Evolutionary conservation across 805 yeast species (phyloP), one percentile per base, ranked within the genome.

Genomic region (Saturnispora ahearnii): DNA sequence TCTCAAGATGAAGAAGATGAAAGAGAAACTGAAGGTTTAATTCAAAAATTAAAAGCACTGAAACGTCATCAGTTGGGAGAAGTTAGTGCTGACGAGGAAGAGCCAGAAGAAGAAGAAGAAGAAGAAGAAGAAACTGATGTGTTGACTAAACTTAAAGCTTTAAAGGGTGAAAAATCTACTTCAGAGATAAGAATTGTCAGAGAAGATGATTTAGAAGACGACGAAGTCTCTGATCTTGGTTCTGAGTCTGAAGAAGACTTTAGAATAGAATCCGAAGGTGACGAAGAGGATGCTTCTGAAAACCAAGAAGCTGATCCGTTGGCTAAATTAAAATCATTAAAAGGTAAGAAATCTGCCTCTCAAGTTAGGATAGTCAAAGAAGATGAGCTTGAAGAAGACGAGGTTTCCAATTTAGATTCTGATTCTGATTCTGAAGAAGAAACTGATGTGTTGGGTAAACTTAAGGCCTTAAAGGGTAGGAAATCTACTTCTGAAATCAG

Each of bases 291-390:
- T 8, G 49, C 18, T 8, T 26, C 31, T 42, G 63, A 54, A 45
- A 44, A 53, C 43, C 13, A 41, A 28, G 36, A 55, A 45, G 33
- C 41, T 28, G 44, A 51, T 38, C 41, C 51, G 28, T 11, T 55
- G 44, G 44, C 31, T 1, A 75, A 73, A 4, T 58, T 74, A 49
- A 72, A 64, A 60, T 70, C 70, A 32, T 53, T 68, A 48, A 76
- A 71, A 56, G 69, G 62, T 30, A 65, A 54, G 22, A 41, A 33
- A 34, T 31, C 46, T 12, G 11, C 21, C 10, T 36, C 46, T n/a
- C 48, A 50, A 11, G 58, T 62, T 13, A 61, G 74, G 21, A 55
- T 68, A 31, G 59, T 61, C 9, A 55, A 64, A 46, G 67, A 61
- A 31, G 67, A 60, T 41, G 62, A 63, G 1, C 32, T 56, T 58